These are phyloP conservation scores for Penicillium sp. DNA, from an alignment of 2,329 filamentous ascomycete genomes.

Conservation along the genomic window DNA sequence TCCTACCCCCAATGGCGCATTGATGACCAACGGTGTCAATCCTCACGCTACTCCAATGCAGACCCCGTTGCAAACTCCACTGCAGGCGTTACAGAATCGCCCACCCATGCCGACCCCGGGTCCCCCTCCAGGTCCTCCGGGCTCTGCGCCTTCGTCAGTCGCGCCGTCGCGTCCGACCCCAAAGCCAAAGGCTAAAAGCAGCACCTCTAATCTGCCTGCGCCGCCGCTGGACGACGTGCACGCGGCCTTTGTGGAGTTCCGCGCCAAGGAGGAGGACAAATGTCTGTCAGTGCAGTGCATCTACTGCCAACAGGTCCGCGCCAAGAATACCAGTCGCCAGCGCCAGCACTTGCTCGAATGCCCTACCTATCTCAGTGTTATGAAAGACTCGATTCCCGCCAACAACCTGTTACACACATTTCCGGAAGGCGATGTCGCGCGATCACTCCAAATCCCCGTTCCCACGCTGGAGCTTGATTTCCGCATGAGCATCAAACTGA, in stretches of 20 bases:
- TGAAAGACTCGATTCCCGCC: conserved; percentile 53
- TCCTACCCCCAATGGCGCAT: conserved; percentile 42
- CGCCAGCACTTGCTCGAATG: conserved; percentile 51
- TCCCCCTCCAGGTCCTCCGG: conserved; percentile 28
- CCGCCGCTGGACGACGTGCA: conserved; percentile 50
- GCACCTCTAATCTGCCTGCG: conserved; percentile 43
- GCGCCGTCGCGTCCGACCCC: conserved; percentile 38
- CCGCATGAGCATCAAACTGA: conserved; percentile 53
- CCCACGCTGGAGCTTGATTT: conserved; percentile 52
- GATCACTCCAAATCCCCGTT: conserved; percentile 47
- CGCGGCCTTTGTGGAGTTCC: conserved; percentile 50
- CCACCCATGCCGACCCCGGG: conserved; percentile 41
- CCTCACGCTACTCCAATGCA: conserved; percentile 45
- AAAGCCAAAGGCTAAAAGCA: conserved; percentile 38
- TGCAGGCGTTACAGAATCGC: conserved; percentile 26
- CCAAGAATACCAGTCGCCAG: conserved; percentile 52
- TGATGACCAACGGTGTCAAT: conserved; percentile 46
- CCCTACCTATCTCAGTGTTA: conserved; percentile 50
- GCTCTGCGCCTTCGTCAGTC: conserved; percentile 31
- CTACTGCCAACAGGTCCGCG: conserved; percentile 51
- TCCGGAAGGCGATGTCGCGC: conserved; percentile 49
- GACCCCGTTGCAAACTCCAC: conserved; percentile 39
- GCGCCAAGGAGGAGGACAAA: conserved; percentile 49
- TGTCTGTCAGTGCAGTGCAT: conserved; percentile 52
- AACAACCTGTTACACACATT: conserved; percentile 53